Conservation (phyloP, 192 early-diverging fungal species). For the Globomyces pollinis-pini region DNA sequence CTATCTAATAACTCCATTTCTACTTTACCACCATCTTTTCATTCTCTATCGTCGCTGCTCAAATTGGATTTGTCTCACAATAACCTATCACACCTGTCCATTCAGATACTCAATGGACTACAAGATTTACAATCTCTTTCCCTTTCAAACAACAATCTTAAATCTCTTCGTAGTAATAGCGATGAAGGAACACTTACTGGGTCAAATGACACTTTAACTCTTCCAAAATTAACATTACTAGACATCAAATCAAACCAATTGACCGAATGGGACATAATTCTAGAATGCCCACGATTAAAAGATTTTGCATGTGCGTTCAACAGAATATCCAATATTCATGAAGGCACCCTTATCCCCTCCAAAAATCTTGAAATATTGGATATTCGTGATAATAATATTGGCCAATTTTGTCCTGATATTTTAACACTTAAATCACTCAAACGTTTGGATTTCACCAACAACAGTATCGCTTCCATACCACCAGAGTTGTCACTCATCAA, state of each 20-base stretch:
- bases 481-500: conserved; percentile 21
- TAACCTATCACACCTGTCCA: conserved; percentile 3
- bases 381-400: conserved; percentile 32
- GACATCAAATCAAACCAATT: conserved; percentile 26
- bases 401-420: conserved; percentile 17
- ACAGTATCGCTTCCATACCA: conserved; percentile 25
- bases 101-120: conserved; percentile 1
- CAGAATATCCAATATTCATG: neutral
- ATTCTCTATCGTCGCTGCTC: conserved; percentile 9
- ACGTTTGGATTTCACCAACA: conserved; percentile 35
- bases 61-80: conserved; percentile 35
- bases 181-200: too few relatives aligned
- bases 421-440: conserved; percentile 28
- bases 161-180: conserved; percentile 15
- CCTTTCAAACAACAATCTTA: conserved; percentile 6
- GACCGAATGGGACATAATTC: neutral
- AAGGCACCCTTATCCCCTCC: conserved; percentile 8
- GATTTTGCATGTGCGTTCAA: conserved; percentile 18
- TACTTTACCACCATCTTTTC: neutral
- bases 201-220: conserved; percentile 11
- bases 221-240: conserved; percentile 15
- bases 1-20: conserved; percentile 14
- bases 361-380: conserved; percentile 30
- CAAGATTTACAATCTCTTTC: neutral
- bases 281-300: conserved; percentile 8